phyloP scores from a whole-genome alignment of 2,329 filamentous ascomycete genomes.

The Aschersonia sp. region DNA sequence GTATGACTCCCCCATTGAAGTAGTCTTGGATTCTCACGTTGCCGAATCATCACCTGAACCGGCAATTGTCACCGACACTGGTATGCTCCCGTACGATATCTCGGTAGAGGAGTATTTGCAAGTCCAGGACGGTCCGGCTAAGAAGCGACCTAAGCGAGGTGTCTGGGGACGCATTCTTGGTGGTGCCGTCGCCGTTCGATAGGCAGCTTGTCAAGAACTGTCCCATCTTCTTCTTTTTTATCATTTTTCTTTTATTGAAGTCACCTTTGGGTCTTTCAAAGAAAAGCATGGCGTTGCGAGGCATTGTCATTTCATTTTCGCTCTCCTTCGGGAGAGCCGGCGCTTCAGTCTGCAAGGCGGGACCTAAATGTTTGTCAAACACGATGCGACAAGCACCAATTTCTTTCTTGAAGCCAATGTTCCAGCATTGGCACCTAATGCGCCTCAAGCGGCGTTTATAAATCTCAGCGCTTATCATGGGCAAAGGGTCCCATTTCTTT shows the following conservation, averaged over 20 bases:
- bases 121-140: slow-evolving; percentile 29
- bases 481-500: too few species aligned
- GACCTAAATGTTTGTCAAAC: too few species aligned
- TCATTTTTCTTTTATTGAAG: not conserved
- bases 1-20: slow-evolving; percentile 34
- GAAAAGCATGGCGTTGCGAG: slow-evolving; percentile 7
- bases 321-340: too few species aligned
- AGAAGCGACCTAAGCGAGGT: slow-evolving; percentile 35
- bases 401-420: not conserved
- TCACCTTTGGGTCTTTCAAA: not conserved
- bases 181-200: slow-evolving; percentile 25
- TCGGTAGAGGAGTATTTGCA: slow-evolving; percentile 35
- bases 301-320: not conserved
- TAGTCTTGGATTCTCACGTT: slow-evolving; percentile 25
- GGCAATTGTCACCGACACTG: slow-evolving; percentile 10
- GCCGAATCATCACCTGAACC: slow-evolving; percentile 15
- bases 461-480: too few species aligned
- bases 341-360: too few species aligned
- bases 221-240: not conserved
- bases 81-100: slow-evolving; percentile 41
- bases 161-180: slow-evolving; percentile 41
- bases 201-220: too few species aligned
- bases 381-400: not conserved
- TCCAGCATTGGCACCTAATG: not conserved
- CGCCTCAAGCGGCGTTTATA: not conserved